A percentile compares a stretch with the other conserved stretches of the same genome.
Evolutionary conservation across 208 protist genomes (phyloP).

Genomic region (Wallacemonas rigidus): DNA sequence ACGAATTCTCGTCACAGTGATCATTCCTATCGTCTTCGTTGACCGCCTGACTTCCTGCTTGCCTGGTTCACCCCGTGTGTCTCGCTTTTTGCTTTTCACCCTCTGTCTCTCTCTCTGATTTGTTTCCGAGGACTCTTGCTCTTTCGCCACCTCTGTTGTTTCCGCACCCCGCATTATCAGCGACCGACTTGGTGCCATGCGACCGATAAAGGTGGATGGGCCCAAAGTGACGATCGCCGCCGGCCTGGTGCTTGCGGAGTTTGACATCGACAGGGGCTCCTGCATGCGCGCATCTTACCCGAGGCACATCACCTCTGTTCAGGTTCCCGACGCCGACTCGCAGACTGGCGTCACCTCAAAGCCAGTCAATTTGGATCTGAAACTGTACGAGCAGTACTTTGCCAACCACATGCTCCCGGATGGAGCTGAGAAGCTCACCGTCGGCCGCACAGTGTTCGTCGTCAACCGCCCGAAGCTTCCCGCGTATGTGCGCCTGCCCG

Average conservation of each 20-base stretch:
- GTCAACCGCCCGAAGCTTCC: slow-evolving; percentile 48
- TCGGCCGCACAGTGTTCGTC: slow-evolving; percentile 68
- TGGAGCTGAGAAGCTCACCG: slow-evolving; percentile 63
- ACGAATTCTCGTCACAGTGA: background rate
- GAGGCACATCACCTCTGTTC: background rate
- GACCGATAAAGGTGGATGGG: background rate
- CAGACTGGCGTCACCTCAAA: slow-evolving; percentile 1
- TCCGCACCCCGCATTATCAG: background rate
- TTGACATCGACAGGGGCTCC: slow-evolving; percentile 77
- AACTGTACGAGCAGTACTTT: slow-evolving; percentile 54
- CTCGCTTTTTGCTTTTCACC: slow-evolving; percentile 13
- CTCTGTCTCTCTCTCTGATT: slow-evolving; percentile 10
- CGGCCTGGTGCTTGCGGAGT: slow-evolving; percentile 67
- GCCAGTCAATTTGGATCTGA: slow-evolving; percentile 20
- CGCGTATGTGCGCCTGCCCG: slow-evolving; percentile 42
- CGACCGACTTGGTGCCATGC: background rate
- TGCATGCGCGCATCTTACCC: slow-evolving; percentile 66
- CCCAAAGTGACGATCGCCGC: slow-evolving; percentile 27
- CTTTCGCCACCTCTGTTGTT: background rate
- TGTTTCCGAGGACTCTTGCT: no score
- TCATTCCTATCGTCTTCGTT: slow-evolving; percentile 12
- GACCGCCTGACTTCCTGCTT: background rate
- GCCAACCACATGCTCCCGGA: slow-evolving; percentile 84
- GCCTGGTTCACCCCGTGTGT: slow-evolving; percentile 13
- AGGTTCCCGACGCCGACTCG: slow-evolving; percentile 4